Base-by-base conservation (phyloP, 257 asterid species). In the Sherardia arvensis region DNA sequence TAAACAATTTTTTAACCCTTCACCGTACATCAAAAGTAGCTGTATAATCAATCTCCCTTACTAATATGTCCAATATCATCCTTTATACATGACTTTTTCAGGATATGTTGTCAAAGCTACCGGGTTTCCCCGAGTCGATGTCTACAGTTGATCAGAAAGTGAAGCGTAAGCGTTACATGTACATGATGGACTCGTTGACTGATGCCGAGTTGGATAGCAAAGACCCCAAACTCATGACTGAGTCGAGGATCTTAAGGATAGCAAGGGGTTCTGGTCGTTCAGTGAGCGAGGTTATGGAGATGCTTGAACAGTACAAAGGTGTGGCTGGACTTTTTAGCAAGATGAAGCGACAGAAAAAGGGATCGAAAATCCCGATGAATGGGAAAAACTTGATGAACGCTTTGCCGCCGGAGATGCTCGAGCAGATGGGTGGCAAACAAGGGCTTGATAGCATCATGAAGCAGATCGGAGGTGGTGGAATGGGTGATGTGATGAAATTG, bases 61-160 rank as follows among this genome's bases (percentile, higher is more conserved):
- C n/a, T n/a, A n/a, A n/a, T n/a, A n/a, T n/a, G n/a, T n/a, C n/a
- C n/a, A n/a, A n/a, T n/a, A n/a, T n/a, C n/a, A n/a, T n/a, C n/a
- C n/a, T n/a, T n/a, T n/a, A n/a, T n/a, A n/a, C n/a, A n/a, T n/a
- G n/a, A n/a, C n/a, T n/a, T n/a, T n/a, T n/a, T n/a, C n/a, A n/a
- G n/a, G n/a, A n/a, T n/a, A 90, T 93, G 1, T 93, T 87, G 71
- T 90, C 99, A 23, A 93, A 81, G 96, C 88, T 93, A 77, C 97
- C 97, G 27, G 99, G 96, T 69, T 93, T 85, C 66, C 82, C 86
- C 59, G 95, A 87, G 81, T 77, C 85, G 79, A 90, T 93, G 96
- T 95, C 98, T 59, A 70, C 86, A 79, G 96, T 95, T 40, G 91
- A 74, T 54, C 96, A 90, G 71, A 84, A 89, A 70, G 79, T 96